Evolutionary conservation across 495 filamentous ascomycete species (phyloP).

Genomic region (Pseudevernia furfuracea): DNA sequence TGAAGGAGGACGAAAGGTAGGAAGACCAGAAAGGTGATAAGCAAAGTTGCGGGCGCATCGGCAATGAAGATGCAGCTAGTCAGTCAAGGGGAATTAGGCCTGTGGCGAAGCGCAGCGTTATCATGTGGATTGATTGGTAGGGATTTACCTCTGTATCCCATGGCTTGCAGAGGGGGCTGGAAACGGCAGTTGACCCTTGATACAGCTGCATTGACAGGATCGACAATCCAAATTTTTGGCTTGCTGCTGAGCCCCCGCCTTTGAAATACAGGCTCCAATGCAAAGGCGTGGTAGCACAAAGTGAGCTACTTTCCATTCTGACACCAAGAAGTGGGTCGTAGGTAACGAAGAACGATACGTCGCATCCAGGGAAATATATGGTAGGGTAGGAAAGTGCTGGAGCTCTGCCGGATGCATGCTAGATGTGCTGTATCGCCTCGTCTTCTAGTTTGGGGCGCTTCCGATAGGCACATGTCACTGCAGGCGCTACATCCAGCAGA

Average conservation of each 20-base stretch:
- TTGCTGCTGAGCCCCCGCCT: slow-evolving; percentile 7
- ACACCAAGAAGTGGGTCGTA: slow-evolving; percentile 2
- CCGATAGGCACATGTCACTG: neutral
- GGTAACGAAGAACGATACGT: slow-evolving; percentile 8
- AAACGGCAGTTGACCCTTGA: slow-evolving; percentile 8
- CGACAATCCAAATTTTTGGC: neutral
- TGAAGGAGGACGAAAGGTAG: slow-evolving; percentile 7
- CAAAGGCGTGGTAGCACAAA: no score
- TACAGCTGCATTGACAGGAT: no score
- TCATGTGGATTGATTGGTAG: neutral
- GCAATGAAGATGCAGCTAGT: slow-evolving; percentile 5
- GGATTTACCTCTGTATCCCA: neutral
- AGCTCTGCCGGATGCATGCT: slow-evolving; percentile 6
- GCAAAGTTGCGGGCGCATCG: neutral
- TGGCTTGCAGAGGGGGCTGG: neutral
- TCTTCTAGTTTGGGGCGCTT: neutral
- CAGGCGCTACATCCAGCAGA: neutral
- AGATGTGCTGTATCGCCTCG: slow-evolving; percentile 6
- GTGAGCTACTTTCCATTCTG: no score
- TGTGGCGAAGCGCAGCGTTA: neutral
- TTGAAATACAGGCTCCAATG: slow-evolving; percentile 9
- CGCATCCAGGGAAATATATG: slow-evolving; percentile 11
- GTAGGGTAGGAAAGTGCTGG: slow-evolving; percentile 5
- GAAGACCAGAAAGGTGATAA: slow-evolving; percentile 13
- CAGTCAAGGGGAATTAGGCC: neutral